Percentiles rank a stretch among this genome's conserved stretches.
Evolutionary conservation across 768 basidiomycete species (phyloP).

Genomic region (Suillus clintonianus): DNA sequence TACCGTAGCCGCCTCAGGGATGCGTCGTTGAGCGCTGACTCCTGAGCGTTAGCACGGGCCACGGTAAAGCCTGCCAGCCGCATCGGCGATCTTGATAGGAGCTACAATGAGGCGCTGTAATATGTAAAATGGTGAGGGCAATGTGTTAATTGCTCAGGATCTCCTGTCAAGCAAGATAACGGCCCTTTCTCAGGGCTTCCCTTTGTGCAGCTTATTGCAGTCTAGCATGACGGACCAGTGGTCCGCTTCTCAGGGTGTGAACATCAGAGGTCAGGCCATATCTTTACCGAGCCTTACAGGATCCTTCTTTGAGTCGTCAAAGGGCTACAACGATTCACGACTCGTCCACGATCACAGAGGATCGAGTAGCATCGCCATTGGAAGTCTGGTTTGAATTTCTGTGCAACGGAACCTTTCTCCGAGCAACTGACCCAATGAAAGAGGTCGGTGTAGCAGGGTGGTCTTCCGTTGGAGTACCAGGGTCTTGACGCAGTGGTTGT

Average conservation of each 20-base stretch:
- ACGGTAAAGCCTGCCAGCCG: not conserved
- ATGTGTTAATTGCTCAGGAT: not conserved
- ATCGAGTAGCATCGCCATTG: constrained; percentile 31
- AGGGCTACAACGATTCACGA: not conserved
- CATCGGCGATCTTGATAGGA: not conserved
- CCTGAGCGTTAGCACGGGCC: not conserved
- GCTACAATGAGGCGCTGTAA: not conserved
- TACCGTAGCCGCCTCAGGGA: not conserved
- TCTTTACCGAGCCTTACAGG: not conserved
- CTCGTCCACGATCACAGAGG: not conserved
- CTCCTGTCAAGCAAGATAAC: not conserved
- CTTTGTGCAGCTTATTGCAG: not conserved
- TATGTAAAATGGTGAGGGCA: not conserved
- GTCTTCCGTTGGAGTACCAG: too few species aligned
- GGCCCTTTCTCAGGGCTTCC: too few species aligned
- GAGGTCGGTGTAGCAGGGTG: too few species aligned
- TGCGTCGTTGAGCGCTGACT: not conserved
- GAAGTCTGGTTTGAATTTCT: constrained; percentile 64
- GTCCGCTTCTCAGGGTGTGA: not conserved
- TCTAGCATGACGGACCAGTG: not conserved
- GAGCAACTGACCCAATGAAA: too few species aligned
- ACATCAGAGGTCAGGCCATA: not conserved
- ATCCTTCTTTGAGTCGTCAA: not conserved
- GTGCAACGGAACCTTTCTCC: constrained; percentile 34
- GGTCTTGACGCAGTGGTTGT: too few species aligned